Evolutionary conservation across 1,284 basidiomycete genomes (phyloP), one percentile per base, ranked within the genome.

Genomic region (Austroboletus novae-zelandiae): DNA sequence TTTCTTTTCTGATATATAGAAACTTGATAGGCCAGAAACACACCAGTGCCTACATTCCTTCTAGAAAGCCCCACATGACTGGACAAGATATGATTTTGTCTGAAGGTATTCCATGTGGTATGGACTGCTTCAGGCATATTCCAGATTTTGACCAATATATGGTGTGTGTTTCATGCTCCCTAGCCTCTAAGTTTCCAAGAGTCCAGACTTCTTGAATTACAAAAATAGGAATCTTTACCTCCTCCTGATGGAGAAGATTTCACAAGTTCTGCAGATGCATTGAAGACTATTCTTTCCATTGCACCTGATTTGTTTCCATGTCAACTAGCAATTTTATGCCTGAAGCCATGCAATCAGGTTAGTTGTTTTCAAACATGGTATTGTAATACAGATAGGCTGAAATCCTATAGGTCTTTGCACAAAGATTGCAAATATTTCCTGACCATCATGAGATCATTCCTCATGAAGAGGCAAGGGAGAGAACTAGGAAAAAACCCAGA

Each of bases 291-390:
- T 4, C 55, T 77, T 25, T 59, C 61, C 2, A 56, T 74, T 18
- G 61, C 67, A 36, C 75, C 76, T 10, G 67, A 76, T 50, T 45
- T 64, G 10, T 53, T 52, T 20, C 69, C 68, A 9, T 78, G 76
- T 57, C 59, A 68, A 29, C 43, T 79, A 30, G 69, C 75, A 25
- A 43, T 52, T 2, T 58, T 77, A 23, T 71, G 66, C 44, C 63
- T 65, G 15, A 64, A 59, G 17, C 63, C 73, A 31, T 78, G 76
- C 52, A 64, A 60, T 45, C 62, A 75, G 58, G 76, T 72, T 45
- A 46, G 14, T 20, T 30, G 5, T 39, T 43, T 11, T 31, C n/a
- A 23, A 23, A 15, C n/a, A 17, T 18, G 9, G n/a, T 18, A 34
- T 34, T 14, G 11, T 34, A 14, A 34, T 14, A 34, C 14, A 5